Evolutionary conservation across 305 asterid genomes (phyloP).

Genomic region (Solanum hybrid): DNA sequence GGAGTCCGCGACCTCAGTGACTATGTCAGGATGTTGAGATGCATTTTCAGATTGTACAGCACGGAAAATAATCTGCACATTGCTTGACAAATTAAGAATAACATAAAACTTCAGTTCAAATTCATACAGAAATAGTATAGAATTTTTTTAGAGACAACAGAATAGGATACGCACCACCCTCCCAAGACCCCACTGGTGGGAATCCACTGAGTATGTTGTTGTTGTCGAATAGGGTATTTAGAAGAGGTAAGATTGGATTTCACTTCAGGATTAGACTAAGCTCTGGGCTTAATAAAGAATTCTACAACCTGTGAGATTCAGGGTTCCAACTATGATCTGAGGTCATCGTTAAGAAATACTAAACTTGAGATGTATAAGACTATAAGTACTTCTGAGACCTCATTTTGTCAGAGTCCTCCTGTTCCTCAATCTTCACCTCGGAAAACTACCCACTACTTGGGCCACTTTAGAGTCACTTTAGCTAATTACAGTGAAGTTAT

Average conservation of each 20-base stretch:
- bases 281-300: background rate
- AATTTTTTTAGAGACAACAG: background rate
- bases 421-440: background rate
- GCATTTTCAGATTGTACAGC: constrained; percentile 3
- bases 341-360: background rate
- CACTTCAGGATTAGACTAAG: background rate
- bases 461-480: background rate
- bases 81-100: constrained; percentile 1
- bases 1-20: constrained; percentile 10
- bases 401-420: background rate
- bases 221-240: background rate
- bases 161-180: background rate
- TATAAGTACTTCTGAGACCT: background rate
- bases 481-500: background rate
- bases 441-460: background rate
- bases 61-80: constrained; percentile 1
- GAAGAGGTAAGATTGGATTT: background rate
- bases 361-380: background rate
- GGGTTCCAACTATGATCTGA: background rate
- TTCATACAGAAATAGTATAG: background rate
- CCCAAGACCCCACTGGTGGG: background rate
- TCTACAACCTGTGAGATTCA: background rate
- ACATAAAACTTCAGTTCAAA: background rate
- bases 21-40: constrained; percentile 4
- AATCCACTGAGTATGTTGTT: background rate